Evolutionary conservation across 1,284 basidiomycete species (phyloP), one percentile per base, ranked within the genome.

Genomic region (Ustilago esculenta): DNA sequence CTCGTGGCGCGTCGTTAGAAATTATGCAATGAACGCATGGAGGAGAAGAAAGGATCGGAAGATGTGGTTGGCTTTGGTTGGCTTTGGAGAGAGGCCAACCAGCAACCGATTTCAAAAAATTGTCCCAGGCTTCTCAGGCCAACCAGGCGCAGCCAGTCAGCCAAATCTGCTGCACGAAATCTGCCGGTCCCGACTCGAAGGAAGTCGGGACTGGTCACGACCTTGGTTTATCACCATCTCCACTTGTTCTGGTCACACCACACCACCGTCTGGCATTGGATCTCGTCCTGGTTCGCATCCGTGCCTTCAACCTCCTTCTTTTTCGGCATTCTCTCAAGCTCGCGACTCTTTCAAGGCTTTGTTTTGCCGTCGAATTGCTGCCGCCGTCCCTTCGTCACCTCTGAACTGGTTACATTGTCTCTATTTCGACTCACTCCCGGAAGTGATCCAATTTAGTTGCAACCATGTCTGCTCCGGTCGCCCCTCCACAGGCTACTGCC

Each of bases 401-500:
- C n/a, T n/a, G n/a, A n/a, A n/a, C n/a, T n/a, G n/a, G n/a, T n/a
- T n/a, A n/a, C n/a, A n/a, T n/a, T n/a, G n/a, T n/a, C n/a, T n/a
- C n/a, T n/a, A n/a, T n/a, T n/a, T n/a, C n/a, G n/a, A n/a, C n/a
- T n/a, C n/a, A n/a, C n/a, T n/a, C n/a, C n/a, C n/a, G n/a, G n/a
- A n/a, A n/a, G n/a, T n/a, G n/a, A n/a, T n/a, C n/a, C n/a, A n/a
- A n/a, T n/a, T n/a, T n/a, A n/a, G n/a, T n/a, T 30, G 30, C 24
- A 33, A 39, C 20, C 23, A 70, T 70, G 67, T 65, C 56, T 45
- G 49, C 45, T 21, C 67, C 53, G 14, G 52, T 60, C 34, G 55
- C 61, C 24, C 67, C 56, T 27, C 67, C 67, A 55, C 67, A 70
- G 41, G 52, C 66, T 5, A 52, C 66, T 15, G 54, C 40, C 55